phyloP scores from a whole-genome alignment of 192 early-diverging fungal genomes.

The Coemansia sp. region DNA sequence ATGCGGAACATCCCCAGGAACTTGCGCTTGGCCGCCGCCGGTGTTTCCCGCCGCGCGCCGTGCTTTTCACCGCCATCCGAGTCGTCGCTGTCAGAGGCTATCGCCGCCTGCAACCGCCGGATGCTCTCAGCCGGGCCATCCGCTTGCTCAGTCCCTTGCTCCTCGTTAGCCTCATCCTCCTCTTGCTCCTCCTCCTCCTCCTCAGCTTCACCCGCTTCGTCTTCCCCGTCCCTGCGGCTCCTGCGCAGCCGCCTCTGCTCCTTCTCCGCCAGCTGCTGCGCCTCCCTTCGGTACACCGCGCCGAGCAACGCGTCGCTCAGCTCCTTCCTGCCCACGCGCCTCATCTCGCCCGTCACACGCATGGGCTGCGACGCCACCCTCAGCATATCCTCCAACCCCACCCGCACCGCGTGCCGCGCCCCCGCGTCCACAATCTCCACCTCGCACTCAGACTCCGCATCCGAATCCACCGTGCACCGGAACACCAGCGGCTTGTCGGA shows the following conservation, averaged over 20 bases:
- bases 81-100: background rate
- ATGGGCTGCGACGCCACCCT: constrained; percentile 36
- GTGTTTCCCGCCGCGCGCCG: background rate
- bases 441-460: constrained; percentile 11
- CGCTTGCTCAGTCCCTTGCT: too few relatives aligned
- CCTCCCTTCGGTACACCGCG: constrained; percentile 27
- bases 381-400: constrained; percentile 26
- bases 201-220: background rate
- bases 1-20: constrained; percentile 48
- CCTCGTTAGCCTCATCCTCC: background rate
- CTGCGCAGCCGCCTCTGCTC: background rate
- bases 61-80: too few relatives aligned
- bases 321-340: constrained; percentile 12
- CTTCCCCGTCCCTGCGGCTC: background rate
- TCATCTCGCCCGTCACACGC: constrained; percentile 1
- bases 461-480: constrained; percentile 22
- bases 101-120: too few relatives aligned
- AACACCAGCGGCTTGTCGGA: background rate
- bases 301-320: constrained; percentile 34
- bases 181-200: background rate
- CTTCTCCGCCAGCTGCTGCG: background rate
- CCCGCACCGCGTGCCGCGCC: background rate
- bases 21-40: constrained; percentile 20
- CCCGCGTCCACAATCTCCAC: constrained; percentile 27
- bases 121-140: too few relatives aligned